phyloP scores from a whole-genome alignment of 140 eudicot genomes.

The Cichorium intybus region DNA sequence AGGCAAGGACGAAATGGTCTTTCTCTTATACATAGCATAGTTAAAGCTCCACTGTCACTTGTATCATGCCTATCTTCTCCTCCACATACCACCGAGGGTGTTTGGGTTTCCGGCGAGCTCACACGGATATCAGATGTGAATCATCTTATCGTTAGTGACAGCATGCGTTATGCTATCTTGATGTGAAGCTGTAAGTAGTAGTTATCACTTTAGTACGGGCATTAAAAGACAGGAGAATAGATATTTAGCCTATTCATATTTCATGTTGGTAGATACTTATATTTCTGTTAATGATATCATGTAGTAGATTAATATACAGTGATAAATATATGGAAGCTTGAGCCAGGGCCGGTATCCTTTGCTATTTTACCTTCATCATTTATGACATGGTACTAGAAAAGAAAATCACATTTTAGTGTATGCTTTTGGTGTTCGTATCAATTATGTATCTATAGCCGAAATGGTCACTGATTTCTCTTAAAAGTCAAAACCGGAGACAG shows the following conservation, averaged over 20 bases:
- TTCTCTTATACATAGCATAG: conserved; percentile 43
- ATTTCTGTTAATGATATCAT: conserved; percentile 16
- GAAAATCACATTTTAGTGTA: conserved; percentile 6
- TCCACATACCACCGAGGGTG: conserved; percentile 42
- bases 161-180: conserved; percentile 69
- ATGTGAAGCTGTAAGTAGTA: conserved; percentile 36
- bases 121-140: conserved; percentile 53
- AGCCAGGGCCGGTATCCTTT: conserved; percentile 6
- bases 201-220: conserved; percentile 14
- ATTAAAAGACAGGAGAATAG: neutral
- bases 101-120: conserved; percentile 57
- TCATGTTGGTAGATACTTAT: conserved; percentile 33
- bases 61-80: conserved; percentile 44
- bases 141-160: conserved; percentile 62
- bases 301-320: conserved; percentile 25
- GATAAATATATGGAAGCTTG: conserved; percentile 20
- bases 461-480: neutral
- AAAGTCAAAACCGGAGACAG: conserved; percentile 7
- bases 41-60: conserved; percentile 57
- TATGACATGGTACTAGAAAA: conserved; percentile 6
- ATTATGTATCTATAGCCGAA: neutral
- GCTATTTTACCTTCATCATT: conserved; percentile 8
- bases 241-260: conserved; percentile 17
- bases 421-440: conserved; percentile 16
- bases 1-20: conserved; percentile 43